phyloP scores from a whole-genome alignment of 257 asterid species.

The Mentha longifolia region DNA sequence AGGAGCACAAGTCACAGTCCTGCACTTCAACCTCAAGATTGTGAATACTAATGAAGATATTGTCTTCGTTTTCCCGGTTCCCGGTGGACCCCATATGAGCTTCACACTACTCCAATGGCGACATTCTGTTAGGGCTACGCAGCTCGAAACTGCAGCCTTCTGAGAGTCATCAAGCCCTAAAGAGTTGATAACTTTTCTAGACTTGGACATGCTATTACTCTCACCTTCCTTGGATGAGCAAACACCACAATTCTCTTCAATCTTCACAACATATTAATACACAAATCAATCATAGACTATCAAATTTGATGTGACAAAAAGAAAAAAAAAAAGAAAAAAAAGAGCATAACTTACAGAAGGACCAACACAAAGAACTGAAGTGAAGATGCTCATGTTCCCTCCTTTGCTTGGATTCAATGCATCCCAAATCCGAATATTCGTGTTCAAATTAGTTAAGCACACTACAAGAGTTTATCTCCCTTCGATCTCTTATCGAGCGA shows the following conservation, averaged over 20 bases:
- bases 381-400: conserved; percentile 37
- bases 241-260: conserved; percentile 38
- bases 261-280: conserved; percentile 26
- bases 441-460: conserved; percentile 50
- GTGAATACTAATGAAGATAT: conserved; percentile 42
- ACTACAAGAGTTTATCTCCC: conserved; percentile 42
- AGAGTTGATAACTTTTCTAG: conserved; percentile 24
- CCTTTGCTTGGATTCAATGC: conserved; percentile 44
- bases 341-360: too few relatives aligned
- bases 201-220: conserved; percentile 13
- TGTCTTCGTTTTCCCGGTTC: conserved; percentile 80
- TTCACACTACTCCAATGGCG: conserved; percentile 44
- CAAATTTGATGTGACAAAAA: neutral
- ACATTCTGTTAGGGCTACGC: conserved; percentile 51
- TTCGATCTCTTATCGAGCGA: conserved; percentile 13
- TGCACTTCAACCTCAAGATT: conserved; percentile 44
- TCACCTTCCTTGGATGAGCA: conserved; percentile 33
- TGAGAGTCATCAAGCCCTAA: conserved; percentile 60
- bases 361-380: conserved; percentile 35
- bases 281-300: too few relatives aligned
- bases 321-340: neutral
- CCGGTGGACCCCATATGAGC: conserved; percentile 90
- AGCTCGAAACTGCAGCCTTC: conserved; percentile 46
- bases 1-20: conserved; percentile 75
- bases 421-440: conserved; percentile 62